Conservation (phyloP, 2,329 filamentous ascomycete species). For the Aurifilum marmelostoma region DNA sequence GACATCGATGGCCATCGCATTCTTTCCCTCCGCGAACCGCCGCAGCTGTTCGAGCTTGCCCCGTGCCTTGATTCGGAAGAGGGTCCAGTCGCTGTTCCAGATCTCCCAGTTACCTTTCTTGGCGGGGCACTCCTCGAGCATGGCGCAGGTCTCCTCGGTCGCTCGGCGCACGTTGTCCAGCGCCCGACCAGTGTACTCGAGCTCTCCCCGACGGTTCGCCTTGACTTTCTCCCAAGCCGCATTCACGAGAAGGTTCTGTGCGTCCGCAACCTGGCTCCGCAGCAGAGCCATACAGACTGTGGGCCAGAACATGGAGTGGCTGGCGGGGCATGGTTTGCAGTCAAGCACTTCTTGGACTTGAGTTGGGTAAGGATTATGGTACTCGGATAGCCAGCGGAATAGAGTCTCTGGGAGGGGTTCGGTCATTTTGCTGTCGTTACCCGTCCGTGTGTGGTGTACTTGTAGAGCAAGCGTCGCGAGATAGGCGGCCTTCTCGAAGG, state of each 20-base stretch:
- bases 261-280: conserved; percentile 72
- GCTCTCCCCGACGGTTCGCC: conserved; percentile 65
- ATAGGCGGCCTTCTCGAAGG: conserved; percentile 76
- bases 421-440: conserved; percentile 39
- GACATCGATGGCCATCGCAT: conserved; percentile 40
- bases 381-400: conserved; percentile 78
- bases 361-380: conserved; percentile 72
- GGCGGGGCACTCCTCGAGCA: conserved; percentile 75
- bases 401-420: conserved; percentile 74
- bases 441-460: conserved; percentile 69
- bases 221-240: conserved; percentile 80
- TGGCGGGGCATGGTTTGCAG: conserved; percentile 72
- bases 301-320: conserved; percentile 83
- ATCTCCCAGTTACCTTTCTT: conserved; percentile 78
- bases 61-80: conserved; percentile 77
- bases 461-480: conserved; percentile 77
- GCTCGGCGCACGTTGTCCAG: conserved; percentile 79
- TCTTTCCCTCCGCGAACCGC: conserved; percentile 75
- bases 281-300: conserved; percentile 74
- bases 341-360: conserved; percentile 68
- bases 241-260: conserved; percentile 68
- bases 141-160: conserved; percentile 66
- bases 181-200: conserved; percentile 73
- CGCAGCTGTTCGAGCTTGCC: conserved; percentile 72
- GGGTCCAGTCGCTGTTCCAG: conserved; percentile 76